Conservation (phyloP, 2,329 filamentous ascomycete species). For the Xylariales sp. region DNA sequence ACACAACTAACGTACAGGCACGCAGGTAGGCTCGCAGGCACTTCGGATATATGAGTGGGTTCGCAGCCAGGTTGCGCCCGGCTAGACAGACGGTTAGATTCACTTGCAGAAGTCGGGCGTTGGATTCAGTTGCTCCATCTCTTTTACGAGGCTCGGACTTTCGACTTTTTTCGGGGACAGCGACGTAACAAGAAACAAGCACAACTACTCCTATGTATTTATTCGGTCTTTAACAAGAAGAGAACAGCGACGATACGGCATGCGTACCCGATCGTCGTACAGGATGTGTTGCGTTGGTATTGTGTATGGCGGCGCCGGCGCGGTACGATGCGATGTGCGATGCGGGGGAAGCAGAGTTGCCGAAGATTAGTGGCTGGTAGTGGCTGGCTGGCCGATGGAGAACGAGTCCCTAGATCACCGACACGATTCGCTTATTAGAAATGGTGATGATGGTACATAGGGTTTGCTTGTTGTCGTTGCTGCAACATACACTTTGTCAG, state of each 20-base stretch:
- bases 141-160: slow-evolving; percentile 15
- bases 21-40: neutral
- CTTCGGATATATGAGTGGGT: slow-evolving; percentile 4
- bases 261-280: slow-evolving; percentile 29
- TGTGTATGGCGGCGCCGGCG: slow-evolving; percentile 10
- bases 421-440: slow-evolving; percentile 24
- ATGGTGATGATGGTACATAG: neutral
- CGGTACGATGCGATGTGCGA: slow-evolving; percentile 20
- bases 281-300: slow-evolving; percentile 21
- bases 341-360: slow-evolving; percentile 30
- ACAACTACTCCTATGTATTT: neutral
- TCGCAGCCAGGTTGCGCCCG: slow-evolving; percentile 20
- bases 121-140: slow-evolving; percentile 35
- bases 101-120: slow-evolving; percentile 33
- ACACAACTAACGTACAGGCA: neutral
- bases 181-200: neutral
- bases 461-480: neutral
- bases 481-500: slow-evolving; percentile 8
- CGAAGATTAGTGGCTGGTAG: slow-evolving; percentile 21
- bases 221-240: neutral
- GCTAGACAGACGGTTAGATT: slow-evolving; percentile 23
- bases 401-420: slow-evolving; percentile 4
- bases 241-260: slow-evolving; percentile 8
- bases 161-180: neutral
- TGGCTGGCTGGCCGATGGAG: neutral